phyloP scores from a whole-genome alignment of 768 basidiomycete species.

The Melanogaster broomeanus region DNA sequence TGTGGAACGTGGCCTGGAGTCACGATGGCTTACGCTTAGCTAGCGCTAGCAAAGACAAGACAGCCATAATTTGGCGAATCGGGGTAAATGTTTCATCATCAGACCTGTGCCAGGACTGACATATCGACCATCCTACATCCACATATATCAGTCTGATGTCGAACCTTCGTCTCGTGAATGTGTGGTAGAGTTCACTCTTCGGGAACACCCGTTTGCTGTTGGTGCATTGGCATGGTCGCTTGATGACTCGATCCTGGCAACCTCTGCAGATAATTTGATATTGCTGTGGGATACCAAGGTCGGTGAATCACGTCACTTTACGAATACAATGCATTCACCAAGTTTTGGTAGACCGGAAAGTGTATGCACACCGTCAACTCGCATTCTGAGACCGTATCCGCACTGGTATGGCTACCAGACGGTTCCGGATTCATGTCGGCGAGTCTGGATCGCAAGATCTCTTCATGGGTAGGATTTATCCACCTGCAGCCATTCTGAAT shows the following conservation, averaged over 20 bases:
- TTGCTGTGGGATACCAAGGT: slow-evolving; percentile 93
- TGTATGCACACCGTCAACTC: slow-evolving; percentile 64
- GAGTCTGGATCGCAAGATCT: slow-evolving; percentile 80
- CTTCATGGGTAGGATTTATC: slow-evolving; percentile 69
- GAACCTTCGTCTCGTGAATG: slow-evolving; percentile 59
- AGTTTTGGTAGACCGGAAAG: slow-evolving; percentile 62
- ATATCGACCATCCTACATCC: slow-evolving; percentile 10
- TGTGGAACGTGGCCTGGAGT: slow-evolving; percentile 97
- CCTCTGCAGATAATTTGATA: slow-evolving; percentile 78
- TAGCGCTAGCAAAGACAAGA: slow-evolving; percentile 84
- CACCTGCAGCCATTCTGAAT: not conserved
- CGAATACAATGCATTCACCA: slow-evolving; percentile 8
- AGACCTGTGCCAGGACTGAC: slow-evolving; percentile 5
- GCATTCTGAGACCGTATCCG: slow-evolving; percentile 83
- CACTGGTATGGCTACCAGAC: slow-evolving; percentile 87
- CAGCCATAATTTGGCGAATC: slow-evolving; percentile 87
- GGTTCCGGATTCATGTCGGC: slow-evolving; percentile 89
- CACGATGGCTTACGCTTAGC: slow-evolving; percentile 84
- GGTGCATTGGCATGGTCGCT: slow-evolving; percentile 91
- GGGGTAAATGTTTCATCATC: slow-evolving; percentile 54
- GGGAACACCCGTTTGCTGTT: slow-evolving; percentile 79
- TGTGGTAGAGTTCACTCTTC: slow-evolving; percentile 57
- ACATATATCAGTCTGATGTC: slow-evolving; percentile 41
- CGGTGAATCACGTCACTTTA: slow-evolving; percentile 15
- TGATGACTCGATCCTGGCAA: slow-evolving; percentile 82